A percentile compares a stretch with the other conserved stretches of the same genome.
These are phyloP conservation scores for Rubia yunnanensis DNA, from an alignment of 257 asterid genomes.

Conservation along the genomic window DNA sequence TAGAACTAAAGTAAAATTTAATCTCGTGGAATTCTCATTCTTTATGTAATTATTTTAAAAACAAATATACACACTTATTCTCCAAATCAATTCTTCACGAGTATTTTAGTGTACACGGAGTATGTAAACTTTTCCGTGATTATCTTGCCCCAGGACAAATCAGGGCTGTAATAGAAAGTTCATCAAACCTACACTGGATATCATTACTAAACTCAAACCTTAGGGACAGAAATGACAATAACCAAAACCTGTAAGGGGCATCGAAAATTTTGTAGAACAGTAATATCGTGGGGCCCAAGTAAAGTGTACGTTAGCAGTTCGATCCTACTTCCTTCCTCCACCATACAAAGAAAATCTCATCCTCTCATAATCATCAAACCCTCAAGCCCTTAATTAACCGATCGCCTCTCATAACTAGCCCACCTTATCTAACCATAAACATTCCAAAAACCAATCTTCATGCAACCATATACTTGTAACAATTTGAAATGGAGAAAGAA, in stretches of 20 bases:
- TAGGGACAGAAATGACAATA: background rate
- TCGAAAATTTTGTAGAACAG: background rate
- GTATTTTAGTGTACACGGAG: too few species aligned
- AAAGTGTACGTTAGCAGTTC: background rate
- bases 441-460: background rate
- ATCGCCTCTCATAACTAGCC: background rate
- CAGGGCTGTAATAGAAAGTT: background rate
- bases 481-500: too few species aligned
- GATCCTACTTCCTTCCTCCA: slow-evolving; percentile 2
- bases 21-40: too few species aligned
- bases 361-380: background rate
- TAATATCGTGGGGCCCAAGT: background rate
- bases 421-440: background rate
- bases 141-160: too few species aligned
- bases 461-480: too few species aligned
- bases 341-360: slow-evolving; percentile 16
- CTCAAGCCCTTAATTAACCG: background rate
- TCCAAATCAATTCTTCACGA: too few species aligned
- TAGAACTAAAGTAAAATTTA: too few species aligned
- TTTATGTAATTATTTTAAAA: too few species aligned
- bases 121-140: too few species aligned
- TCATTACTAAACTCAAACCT: background rate
- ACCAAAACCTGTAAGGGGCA: background rate
- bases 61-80: too few species aligned
- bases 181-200: background rate